Conservation (phyloP, 495 filamentous ascomycete genomes). For the Penicillium diatomitis region DNA sequence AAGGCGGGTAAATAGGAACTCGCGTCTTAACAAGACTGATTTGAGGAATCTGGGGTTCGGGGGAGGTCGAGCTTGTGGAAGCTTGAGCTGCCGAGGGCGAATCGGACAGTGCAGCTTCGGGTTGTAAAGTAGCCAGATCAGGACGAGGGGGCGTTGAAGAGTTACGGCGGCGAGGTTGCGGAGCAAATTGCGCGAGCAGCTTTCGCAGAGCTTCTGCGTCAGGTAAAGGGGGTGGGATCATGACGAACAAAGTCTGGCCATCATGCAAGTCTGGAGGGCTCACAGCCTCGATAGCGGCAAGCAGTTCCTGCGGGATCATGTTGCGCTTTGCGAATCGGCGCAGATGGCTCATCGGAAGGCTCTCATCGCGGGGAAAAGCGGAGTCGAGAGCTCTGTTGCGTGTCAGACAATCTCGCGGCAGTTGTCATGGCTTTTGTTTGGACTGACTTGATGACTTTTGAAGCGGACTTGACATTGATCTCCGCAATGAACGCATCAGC, state of each 20-base stretch:
- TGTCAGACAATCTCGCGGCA: neutral
- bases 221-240: constrained; percentile 30
- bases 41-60: constrained; percentile 17
- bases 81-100: neutral
- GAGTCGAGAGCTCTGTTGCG: constrained; percentile 30
- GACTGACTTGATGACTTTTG: constrained; percentile 39
- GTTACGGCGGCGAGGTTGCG: constrained; percentile 1
- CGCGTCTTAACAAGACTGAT: constrained; percentile 38
- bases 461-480: constrained; percentile 36
- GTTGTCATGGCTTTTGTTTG: neutral
- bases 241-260: constrained; percentile 27
- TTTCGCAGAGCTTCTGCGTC: constrained; percentile 17
- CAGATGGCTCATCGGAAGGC: constrained; percentile 63
- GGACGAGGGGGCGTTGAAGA: neutral
- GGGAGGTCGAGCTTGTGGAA: constrained; percentile 11
- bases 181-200: constrained; percentile 29
- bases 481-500: constrained; percentile 36
- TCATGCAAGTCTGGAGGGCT: neutral
- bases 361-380: constrained; percentile 44
- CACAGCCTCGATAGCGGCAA: constrained; percentile 16
- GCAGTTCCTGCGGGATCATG: constrained; percentile 50
- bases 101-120: neutral
- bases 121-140: no score
- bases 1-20: constrained; percentile 68
- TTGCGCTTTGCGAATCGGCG: constrained; percentile 68